Base-by-base conservation (phyloP, 129 eudicot genomes). In the Helianthus annuus region DNA sequence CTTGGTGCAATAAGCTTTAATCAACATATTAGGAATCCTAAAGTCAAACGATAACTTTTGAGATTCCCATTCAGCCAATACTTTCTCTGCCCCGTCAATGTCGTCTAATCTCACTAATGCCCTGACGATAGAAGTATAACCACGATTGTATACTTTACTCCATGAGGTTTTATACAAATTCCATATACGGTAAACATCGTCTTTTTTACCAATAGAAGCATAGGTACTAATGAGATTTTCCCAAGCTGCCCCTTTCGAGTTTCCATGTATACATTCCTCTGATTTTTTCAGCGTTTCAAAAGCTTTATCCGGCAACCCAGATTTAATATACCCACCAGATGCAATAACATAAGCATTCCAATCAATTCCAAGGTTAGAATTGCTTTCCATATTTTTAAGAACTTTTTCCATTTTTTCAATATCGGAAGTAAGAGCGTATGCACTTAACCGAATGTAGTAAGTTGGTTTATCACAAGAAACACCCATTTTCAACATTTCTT, bases 101-200 rank as follows among this genome's bases (percentile, higher is more conserved):
- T 91, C 97, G 64, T 84, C 83, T 39, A 86, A 78, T 73, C 73
- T 91, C 79, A 82, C 68, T 12, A 91, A 14, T 12, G 96, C 81
- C 24, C 81, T 60, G 46, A 91, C 70, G 77, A 86, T 80, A 34
- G 67, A 44, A 17, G 70, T 22, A 72, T 91, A 88, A 10, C 76
- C 88, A 51, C 78, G 82, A 78, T 84, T 91, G 48, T 61, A 48
- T 51, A 82, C 71, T 73, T 55, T 86, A 7, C 14, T 34, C 77
- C 77, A 64, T 11, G 82, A 63, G 2, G 69, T 34, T 79, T 82
- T 84, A 82, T 68, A 84, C 24, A 72, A 10, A 52, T 82, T 44
- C 96, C 92, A 91, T 38, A 88, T 70, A 19, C 88, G 81, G 63
- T 70, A 78, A 12, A 88, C 52, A 22, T 85, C 90, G 1, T 86